These are phyloP conservation scores for Striga hermonthica DNA, from an alignment of 305 asterid species.

Conservation along the genomic window DNA sequence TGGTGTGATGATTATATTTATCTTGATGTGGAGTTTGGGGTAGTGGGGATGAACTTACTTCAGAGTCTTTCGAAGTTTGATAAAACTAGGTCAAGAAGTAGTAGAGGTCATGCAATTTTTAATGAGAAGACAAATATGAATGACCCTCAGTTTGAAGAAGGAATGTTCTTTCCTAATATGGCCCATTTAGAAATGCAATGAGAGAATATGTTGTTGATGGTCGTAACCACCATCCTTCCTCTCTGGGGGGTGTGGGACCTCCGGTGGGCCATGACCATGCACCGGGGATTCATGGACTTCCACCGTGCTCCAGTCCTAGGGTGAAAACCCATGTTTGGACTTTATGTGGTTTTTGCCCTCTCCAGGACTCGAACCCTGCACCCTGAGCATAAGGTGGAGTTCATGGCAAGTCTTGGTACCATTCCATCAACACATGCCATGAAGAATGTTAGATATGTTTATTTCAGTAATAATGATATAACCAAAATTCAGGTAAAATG, in stretches of 20 bases:
- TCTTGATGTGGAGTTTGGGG: neutral
- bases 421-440: too few relatives aligned
- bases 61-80: neutral
- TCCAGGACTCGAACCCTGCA: too few relatives aligned
- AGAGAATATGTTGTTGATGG: too few relatives aligned
- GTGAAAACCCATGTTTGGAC: too few relatives aligned
- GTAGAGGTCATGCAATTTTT: neutral
- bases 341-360: too few relatives aligned
- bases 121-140: neutral
- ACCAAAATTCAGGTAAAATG: neutral
- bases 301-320: too few relatives aligned
- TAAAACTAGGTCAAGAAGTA: neutral
- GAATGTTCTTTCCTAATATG: neutral
- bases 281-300: too few relatives aligned
- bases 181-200: neutral
- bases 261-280: too few relatives aligned
- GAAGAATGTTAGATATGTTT: neutral
- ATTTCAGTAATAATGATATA: neutral
- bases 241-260: too few relatives aligned
- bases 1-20: neutral
- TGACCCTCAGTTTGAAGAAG: neutral
- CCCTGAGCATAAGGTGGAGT: too few relatives aligned
- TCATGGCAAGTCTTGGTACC: too few relatives aligned
- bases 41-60: neutral
- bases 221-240: too few relatives aligned